These are phyloP conservation scores for Zygosaccharomyces gambellarensis DNA, from an alignment of 805 yeast species.

Conservation along the genomic window DNA sequence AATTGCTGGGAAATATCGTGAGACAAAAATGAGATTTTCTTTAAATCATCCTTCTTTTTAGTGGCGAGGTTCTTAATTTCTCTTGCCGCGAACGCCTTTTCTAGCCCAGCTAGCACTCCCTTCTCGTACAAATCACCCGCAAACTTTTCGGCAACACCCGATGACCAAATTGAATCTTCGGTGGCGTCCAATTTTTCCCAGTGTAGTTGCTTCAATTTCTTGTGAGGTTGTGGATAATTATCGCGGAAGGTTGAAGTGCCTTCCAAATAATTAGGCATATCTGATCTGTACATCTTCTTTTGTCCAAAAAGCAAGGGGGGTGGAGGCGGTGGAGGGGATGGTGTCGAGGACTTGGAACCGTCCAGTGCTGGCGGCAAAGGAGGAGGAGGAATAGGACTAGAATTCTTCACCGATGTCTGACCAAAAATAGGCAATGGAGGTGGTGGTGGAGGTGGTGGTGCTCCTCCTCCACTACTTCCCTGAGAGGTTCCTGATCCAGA, in stretches of 20 bases:
- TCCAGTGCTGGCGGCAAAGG: constrained; percentile 35
- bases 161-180: constrained; percentile 82
- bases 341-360: constrained; percentile 5
- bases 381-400: constrained; percentile 26
- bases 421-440: constrained; percentile 16
- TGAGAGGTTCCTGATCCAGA: neutral
- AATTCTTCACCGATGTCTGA: neutral
- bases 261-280: constrained; percentile 31
- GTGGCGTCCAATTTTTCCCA: constrained; percentile 92
- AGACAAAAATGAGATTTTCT: constrained; percentile 65
- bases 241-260: constrained; percentile 39
- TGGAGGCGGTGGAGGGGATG: constrained; percentile 37
- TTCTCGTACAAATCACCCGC: constrained; percentile 62
- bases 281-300: constrained; percentile 13
- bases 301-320: constrained; percentile 20
- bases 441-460: constrained; percentile 24
- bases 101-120: constrained; percentile 82
- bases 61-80: constrained; percentile 50
- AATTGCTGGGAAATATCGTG: constrained; percentile 90
- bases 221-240: constrained; percentile 60
- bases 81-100: constrained; percentile 80
- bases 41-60: constrained; percentile 43
- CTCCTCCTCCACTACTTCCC: constrained; percentile 20
- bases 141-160: constrained; percentile 49
- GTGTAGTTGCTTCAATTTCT: constrained; percentile 86